Evolutionary conservation across 2,329 filamentous ascomycete genomes (phyloP), one percentile per base, ranked within the genome.

Genomic region (Chaetomiaceae sp.): DNA sequence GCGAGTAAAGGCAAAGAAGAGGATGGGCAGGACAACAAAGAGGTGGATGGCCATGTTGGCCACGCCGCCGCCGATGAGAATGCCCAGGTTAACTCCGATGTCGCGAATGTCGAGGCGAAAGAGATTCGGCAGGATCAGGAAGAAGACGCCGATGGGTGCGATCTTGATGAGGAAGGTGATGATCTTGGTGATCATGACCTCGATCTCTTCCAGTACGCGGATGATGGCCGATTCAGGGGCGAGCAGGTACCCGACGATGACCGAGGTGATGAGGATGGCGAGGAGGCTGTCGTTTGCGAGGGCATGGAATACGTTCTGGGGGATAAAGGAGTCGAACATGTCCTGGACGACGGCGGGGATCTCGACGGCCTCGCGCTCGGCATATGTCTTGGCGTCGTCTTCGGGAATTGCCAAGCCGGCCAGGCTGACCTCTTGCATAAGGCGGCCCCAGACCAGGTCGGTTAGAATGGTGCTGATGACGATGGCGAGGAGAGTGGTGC

Each of bases 121-220:
- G 37, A 80, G 62, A 59, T 79, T 80, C 36, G 75, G 69, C 54
- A 80, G 62, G 57, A 80, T 78, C 33, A 79, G 65, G 65, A 75
- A 78, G 65, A 80, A 80, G 48, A 80, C 75, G 58, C 76, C 76
- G 27, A 77, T 67, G 1, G 77, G 76, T 0, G 76, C 76, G 5
- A 73, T 54, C 52, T 75, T 67, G 64, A 79, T 79, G 29, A 79
- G 66, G 42, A 71, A 73, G 1, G 67, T 73, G 48, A 59, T 59
- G 48, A 59, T 47, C 8, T 29, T 33, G 23, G 53, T 57, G 48
- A 59, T 58, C 11, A 80, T 71, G 14, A 64, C 64, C 56, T 80
- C 76, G 32, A 80, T 65, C 60, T 80, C 77, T 25, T 69, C 67
- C 3, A 74, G 64, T 0, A 72, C 72, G 20, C 69, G 67, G 30